These are phyloP conservation scores for Yamadazyma trypodendri DNA, from an alignment of 1,139 yeast genomes.

Conservation along the genomic window DNA sequence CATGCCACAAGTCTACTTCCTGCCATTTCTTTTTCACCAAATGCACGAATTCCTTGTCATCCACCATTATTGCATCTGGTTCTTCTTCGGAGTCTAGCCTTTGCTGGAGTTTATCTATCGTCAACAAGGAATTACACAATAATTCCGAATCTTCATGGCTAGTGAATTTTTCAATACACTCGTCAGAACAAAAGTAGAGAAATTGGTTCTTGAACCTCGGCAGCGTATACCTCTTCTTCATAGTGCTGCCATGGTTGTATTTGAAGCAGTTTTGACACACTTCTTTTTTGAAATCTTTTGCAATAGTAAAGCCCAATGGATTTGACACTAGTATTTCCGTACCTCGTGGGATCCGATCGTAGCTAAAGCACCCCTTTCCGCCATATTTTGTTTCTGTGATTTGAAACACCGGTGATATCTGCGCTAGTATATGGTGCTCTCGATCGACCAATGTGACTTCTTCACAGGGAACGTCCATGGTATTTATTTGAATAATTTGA, in stretches of 20 bases:
- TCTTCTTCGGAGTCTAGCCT: conserved; percentile 5
- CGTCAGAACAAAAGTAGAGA: conserved; percentile 53
- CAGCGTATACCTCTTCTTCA: conserved; percentile 35
- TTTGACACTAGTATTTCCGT: conserved; percentile 41
- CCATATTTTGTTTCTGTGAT: conserved; percentile 49
- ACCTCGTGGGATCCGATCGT: conserved; percentile 33
- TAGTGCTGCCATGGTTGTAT: conserved; percentile 48
- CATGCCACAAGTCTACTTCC: conserved; percentile 38
- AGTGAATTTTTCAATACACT: conserved; percentile 40
- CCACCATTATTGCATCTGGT: conserved; percentile 2
- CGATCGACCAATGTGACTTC: conserved; percentile 11
- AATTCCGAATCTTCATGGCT: conserved; percentile 22
- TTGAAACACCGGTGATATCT: conserved; percentile 32
- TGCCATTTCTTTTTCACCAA: conserved; percentile 27
- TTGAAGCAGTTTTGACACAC: conserved; percentile 58
- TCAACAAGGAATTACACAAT: conserved; percentile 23
- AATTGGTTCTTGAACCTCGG: conserved; percentile 12
- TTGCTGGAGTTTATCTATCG: conserved; percentile 22
- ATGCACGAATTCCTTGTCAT: conserved; percentile 15
- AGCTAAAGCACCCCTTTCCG: conserved; percentile 68
- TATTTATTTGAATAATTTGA: not conserved
- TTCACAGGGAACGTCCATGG: conserved; percentile 13
- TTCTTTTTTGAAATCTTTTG: conserved; percentile 61
- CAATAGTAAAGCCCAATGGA: conserved; percentile 50
- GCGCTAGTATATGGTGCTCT: conserved; percentile 11